These are phyloP conservation scores for Melanopsichium pennsylvanicum DNA, from an alignment of 1,284 basidiomycete genomes.

Conservation along the genomic window DNA sequence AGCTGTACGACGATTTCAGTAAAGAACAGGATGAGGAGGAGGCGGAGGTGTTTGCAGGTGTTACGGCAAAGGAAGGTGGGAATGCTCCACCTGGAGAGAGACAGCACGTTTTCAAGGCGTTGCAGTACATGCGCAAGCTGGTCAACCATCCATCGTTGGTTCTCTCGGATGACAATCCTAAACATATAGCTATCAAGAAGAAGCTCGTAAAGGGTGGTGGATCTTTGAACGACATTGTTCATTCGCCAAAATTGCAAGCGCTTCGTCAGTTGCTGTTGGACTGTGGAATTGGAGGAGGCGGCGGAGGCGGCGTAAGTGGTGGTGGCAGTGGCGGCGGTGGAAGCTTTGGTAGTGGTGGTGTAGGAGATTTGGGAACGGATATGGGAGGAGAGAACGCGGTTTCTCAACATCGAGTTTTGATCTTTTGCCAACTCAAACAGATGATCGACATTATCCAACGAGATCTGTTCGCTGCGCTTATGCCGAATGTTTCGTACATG, in stretches of 20 bases:
- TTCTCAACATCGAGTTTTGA: conserved; percentile 94
- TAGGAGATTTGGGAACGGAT: conserved; percentile 2
- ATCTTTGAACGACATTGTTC: conserved; percentile 78
- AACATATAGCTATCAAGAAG: conserved; percentile 73
- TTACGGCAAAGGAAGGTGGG: conserved; percentile 69
- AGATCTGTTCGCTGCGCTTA: conserved; percentile 86
- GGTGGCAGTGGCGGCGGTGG: conserved; percentile 67
- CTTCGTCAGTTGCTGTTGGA: conserved; percentile 68
- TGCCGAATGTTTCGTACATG: conserved; percentile 98
- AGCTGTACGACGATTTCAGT: conserved; percentile 82
- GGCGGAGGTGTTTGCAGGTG: conserved; percentile 55
- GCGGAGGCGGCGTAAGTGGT: conserved; percentile 69
- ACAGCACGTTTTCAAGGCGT: conserved; percentile 68
- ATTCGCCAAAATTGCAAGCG: conserved; percentile 93
- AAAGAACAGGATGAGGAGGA: conserved; percentile 73
- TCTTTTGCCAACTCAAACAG: conserved; percentile 99
- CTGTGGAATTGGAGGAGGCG: conserved; percentile 84
- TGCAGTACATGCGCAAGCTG: conserved; percentile 96
- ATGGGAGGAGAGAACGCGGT: conserved; percentile 71
- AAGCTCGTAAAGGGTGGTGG: conserved; percentile 68
- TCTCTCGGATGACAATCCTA: conserved; percentile 46
- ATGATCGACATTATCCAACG: conserved; percentile 98
- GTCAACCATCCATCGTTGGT: conserved; percentile 87
- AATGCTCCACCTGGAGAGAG: conserved; percentile 67
- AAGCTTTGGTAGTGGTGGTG: too few relatives aligned